phyloP scores from a whole-genome alignment of 75 land plant genomes.

The Chamaecyparis obtusa region DNA sequence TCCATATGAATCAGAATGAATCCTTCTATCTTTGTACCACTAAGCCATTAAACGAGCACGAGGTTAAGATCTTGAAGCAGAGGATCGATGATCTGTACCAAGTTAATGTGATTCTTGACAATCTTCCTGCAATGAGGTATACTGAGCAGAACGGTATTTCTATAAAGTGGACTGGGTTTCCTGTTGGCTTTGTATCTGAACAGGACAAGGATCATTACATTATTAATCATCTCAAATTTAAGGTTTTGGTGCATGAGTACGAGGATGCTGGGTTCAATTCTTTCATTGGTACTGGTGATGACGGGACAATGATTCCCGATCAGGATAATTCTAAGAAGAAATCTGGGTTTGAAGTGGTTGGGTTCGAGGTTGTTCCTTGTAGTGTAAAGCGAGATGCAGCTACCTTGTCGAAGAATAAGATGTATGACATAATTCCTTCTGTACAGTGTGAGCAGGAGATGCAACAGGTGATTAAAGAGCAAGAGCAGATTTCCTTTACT shows the following conservation, averaged over 20 bases:
- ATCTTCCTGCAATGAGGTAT: constrained; percentile 65
- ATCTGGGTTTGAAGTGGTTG: constrained; percentile 66
- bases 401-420: constrained; percentile 27
- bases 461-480: constrained; percentile 41
- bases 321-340: constrained; percentile 22
- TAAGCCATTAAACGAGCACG: constrained; percentile 30
- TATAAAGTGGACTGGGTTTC: constrained; percentile 79
- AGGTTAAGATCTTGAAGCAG: constrained; percentile 56
- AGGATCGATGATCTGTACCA: constrained; percentile 72
- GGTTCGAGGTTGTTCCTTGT: constrained; percentile 79
- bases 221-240: constrained; percentile 62
- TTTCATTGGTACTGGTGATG: constrained; percentile 59
- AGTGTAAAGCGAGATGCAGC: constrained; percentile 37
- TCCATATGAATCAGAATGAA: constrained; percentile 57
- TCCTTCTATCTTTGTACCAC: constrained; percentile 55
- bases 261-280: constrained; percentile 46
- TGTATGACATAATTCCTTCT: constrained; percentile 34
- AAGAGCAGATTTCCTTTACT: constrained; percentile 51
- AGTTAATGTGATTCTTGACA: constrained; percentile 85
- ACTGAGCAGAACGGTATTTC: constrained; percentile 38
- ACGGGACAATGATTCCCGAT: constrained; percentile 44
- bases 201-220: constrained; percentile 44
- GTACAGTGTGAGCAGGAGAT: constrained; percentile 34
- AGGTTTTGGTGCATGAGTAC: constrained; percentile 61
- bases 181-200: constrained; percentile 50